Evolutionary conservation across 805 yeast genomes (phyloP).

Genomic region (Ogataea ganodermae): DNA sequence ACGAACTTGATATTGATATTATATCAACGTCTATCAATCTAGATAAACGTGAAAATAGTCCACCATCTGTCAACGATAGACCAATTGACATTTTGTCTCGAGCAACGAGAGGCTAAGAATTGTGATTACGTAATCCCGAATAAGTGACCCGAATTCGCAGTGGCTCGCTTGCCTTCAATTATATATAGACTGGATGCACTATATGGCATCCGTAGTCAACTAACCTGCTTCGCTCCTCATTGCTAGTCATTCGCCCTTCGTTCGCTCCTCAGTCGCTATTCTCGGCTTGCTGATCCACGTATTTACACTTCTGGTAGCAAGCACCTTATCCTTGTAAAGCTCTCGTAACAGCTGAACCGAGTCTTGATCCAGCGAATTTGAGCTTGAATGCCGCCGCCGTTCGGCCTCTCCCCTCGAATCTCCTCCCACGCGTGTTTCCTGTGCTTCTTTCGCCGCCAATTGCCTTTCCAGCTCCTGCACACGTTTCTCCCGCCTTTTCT

Average conservation of each 20-base stretch:
- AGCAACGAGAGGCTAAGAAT: no score
- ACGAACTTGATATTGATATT: no score
- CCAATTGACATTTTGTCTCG: no score
- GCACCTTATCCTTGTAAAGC: conserved; percentile 18
- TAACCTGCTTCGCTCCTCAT: neutral
- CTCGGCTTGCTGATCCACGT: conserved; percentile 23
- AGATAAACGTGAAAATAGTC: no score
- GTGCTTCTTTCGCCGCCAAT: neutral
- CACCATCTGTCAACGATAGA: no score
- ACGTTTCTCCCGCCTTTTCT: conserved; percentile 10
- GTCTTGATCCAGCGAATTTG: conserved; percentile 19
- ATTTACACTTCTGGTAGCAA: conserved; percentile 8
- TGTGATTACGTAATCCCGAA: no score
- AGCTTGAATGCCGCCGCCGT: conserved; percentile 2
- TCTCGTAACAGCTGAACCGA: conserved; percentile 20
- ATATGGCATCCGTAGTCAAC: no score
- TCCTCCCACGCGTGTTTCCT: neutral
- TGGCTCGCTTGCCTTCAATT: no score
- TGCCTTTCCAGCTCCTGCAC: conserved; percentile 9
- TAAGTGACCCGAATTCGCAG: no score
- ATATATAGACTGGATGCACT: neutral
- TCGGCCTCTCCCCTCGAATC: neutral
- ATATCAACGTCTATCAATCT: no score
- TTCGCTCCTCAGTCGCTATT: conserved; percentile 9
- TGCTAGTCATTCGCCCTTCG: neutral